phyloP scores from a whole-genome alignment of 208 protist species.

The Acanthamoeba sp. region DNA sequence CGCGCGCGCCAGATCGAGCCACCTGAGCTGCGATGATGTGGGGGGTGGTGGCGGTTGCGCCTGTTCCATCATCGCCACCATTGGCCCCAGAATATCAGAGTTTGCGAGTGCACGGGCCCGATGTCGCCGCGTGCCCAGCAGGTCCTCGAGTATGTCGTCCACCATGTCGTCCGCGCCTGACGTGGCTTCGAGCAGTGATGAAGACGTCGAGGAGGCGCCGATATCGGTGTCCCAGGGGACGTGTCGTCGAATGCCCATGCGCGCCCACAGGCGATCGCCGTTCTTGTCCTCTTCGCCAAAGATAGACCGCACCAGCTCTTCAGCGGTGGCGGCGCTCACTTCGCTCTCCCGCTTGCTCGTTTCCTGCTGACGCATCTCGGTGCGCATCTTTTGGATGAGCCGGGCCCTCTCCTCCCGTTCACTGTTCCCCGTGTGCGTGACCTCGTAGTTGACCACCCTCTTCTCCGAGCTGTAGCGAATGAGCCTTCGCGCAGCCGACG shows the following conservation, averaged over 20 bases:
- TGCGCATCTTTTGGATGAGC: neutral
- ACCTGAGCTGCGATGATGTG: neutral
- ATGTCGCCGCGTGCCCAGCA: neutral
- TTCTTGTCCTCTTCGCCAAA: neutral
- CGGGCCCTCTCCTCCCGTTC: neutral
- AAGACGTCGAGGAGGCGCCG: no score
- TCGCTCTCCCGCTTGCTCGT: neutral
- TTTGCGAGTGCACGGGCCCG: no score
- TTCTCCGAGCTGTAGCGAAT: neutral
- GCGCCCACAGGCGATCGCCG: neutral
- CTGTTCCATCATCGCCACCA: neutral
- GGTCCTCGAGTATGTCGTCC: neutral
- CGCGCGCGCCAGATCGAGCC: neutral
- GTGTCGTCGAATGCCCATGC: neutral
- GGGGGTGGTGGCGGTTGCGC: neutral
- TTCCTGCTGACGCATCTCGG: neutral
- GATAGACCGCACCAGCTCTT: neutral
- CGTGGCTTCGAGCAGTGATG: no score
- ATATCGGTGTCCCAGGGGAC: neutral
- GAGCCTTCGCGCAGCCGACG: neutral
- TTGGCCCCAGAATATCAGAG: no score
- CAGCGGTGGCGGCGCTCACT: no score
- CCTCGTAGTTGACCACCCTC: neutral
- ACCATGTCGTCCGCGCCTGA: neutral
- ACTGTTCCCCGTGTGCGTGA: neutral